Base-by-base conservation (phyloP, 2,329 filamentous ascomycete species). In the Epichloe glyceriae region DNA sequence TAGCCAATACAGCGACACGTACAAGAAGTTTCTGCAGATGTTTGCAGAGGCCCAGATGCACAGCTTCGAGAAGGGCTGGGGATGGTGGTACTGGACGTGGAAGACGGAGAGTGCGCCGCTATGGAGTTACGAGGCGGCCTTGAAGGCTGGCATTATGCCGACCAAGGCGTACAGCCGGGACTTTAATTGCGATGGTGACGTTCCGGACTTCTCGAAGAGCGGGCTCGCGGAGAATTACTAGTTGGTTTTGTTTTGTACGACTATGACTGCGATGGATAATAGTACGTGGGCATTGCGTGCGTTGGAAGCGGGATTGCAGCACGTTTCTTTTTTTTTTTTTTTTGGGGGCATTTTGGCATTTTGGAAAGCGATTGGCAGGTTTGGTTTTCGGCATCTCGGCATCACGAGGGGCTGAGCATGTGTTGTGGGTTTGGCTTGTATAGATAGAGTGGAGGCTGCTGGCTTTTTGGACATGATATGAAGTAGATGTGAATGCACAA, bases 81-180 rank as follows among this genome's bases (percentile, higher is more conserved):
- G 93, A 46, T 98, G 93, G 93, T 96, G 95, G 71, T 98, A 98
- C 70, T 98, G 93, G 93, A 97, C 90, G 35, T 95, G 93, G 91
- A 80, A 89, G 69, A 95, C 91, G 33, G 91, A 97, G 72, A 75
- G 70, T 56, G 83, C 86, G 46, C 74, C 82, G 53, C 88, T 96
- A 70, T 98, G 93, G 93, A 95, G 89, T 65, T 95, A 93, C 72
- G 82, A 90, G 67, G 74, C 82, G 56, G 90, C 88, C 0, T 72
- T 90, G 55, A 76, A 76, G 49, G 85, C 85, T 2, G 88, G 88
- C 0, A 88, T 91, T 46, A 67, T 98, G 69, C 93, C 93, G 2
- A 65, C 71, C 39, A 84, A 86, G 70, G 84, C 86, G 1, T 88
- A 85, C 62, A 70, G 80, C 20, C 75, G 82, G 35, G 71, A 74